These are phyloP conservation scores for Raffaelea albimanens DNA, from an alignment of 2,329 filamentous ascomycete genomes.

Conservation along the genomic window DNA sequence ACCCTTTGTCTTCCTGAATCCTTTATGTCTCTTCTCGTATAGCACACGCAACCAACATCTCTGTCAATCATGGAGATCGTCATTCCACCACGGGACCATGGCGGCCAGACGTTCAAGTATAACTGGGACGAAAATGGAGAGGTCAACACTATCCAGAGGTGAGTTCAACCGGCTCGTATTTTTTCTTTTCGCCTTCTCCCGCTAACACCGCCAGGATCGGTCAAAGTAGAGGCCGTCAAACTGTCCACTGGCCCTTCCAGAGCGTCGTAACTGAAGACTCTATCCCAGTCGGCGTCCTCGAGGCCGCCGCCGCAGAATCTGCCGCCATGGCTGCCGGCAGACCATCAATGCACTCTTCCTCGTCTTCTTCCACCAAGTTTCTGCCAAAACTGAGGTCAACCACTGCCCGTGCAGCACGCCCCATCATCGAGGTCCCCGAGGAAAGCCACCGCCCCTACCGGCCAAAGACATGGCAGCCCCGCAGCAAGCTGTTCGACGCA, in stretches of 20 bases:
- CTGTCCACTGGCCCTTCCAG: slow-evolving; percentile 26
- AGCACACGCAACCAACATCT: no score
- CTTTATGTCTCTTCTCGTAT: no score
- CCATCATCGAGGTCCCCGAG: neutral
- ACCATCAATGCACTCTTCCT: no score
- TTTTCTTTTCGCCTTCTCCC: neutral
- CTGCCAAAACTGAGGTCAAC: no score
- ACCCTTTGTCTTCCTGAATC: no score
- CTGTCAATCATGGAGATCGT: slow-evolving; percentile 17
- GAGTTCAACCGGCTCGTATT: neutral
- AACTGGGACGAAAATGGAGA: slow-evolving; percentile 20
- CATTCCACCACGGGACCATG: slow-evolving; percentile 19
- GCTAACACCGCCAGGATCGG: neutral
- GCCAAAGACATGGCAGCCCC: slow-evolving; percentile 16
- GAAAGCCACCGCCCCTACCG: neutral
- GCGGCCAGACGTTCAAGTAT: slow-evolving; percentile 14
- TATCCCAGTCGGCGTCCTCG: slow-evolving; percentile 1
- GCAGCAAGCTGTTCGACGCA: slow-evolving; percentile 2
- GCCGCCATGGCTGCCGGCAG: no score
- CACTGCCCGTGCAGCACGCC: neutral
- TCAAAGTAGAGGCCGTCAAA: slow-evolving; percentile 12
- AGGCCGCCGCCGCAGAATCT: neutral
- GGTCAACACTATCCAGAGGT: slow-evolving; percentile 14
- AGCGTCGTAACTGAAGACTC: slow-evolving; percentile 19
- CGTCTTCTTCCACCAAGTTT: no score